Evolutionary conservation across 2,329 filamentous ascomycete genomes (phyloP), one percentile per base, ranked within the genome.

Genomic region (Aspergillus eucalypticola): DNA sequence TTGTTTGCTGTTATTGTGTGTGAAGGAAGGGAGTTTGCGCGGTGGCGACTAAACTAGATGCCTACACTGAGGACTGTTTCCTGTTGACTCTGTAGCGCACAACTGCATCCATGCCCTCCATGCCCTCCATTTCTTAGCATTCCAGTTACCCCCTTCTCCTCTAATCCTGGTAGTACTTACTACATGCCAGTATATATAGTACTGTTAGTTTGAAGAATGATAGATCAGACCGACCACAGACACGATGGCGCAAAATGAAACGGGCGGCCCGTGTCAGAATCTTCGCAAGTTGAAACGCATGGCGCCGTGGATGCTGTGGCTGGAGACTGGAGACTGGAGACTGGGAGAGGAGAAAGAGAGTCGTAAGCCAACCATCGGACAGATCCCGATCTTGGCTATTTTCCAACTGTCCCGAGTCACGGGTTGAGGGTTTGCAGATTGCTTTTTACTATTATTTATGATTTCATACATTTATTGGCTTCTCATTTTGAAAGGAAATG

Each of bases 231-330:
- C 15, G n/a, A 50, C 25, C 23, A 29, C 1, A 29, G 27, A 35
- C 32, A 35, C 32, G 32, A 35, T 17, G 25, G 25, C 44, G 15
- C 15, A 17, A 25, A 49, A 50, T 50, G 46, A 50, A 50, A 50
- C 46, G 25, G 46, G n/a, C 46, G 21, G 44, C 15, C 23, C 46
- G 46, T 50, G 46, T 50, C 46, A 50, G 44, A 49, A 8, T 29
- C 46, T 50, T 50, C 44, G 41, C 21, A 49, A 48, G 44, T 49
- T 49, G 44, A 49, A 49, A 49, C 44, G 44, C 23, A n/a, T 15
- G 44, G 44, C 21, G 7, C 23, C 44, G n/a, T 49, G 21, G 44
- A 15, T 8, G 15, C 17, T 42, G 39, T 19, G 39, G 39, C 39
- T 42, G 39, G 39, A 42, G 39, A 29, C 27, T 29, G 39, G 39